Evolutionary conservation across 2,329 filamentous ascomycete species (phyloP), one percentile per base, ranked within the genome.

Genomic region (Ilyonectria robusta): DNA sequence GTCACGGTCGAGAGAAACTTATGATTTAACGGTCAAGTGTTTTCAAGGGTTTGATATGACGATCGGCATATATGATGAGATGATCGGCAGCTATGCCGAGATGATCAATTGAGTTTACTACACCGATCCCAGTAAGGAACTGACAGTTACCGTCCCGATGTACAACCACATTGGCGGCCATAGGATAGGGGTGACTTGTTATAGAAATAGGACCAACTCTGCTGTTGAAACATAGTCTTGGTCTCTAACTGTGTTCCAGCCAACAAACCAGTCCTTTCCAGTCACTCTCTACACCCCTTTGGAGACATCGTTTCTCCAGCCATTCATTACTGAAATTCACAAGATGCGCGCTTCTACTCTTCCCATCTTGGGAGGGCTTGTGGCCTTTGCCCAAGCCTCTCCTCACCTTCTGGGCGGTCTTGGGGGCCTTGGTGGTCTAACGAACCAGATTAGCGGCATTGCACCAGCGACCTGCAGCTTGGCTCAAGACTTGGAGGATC

Each of bases 261-360:
- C 56, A 55, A 61, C 48, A 56, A 53, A 63, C 31, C 55, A 67
- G 44, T 46, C 66, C 60, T 61, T 70, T 70, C 47, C 44, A 37
- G 65, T 71, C 70, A 72, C 70, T 72, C 70, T 62, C 69, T 57
- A 19, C 33, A 23, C 47, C 11, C 26, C 33, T 68, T 66, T 35
- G 70, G 70, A 62, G 53, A 59, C 67, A 31, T 64, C 57, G 29
- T 60, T 63, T 66, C 70, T 72, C 70, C 56, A 72, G 70, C 72
- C 70, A 72, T 56, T 72, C 70, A 66, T 72, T 70, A 63, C 21
- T 62, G 66, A 55, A 26, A 35, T 11, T 35, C 57, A 57, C 56
- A 65, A 31, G 15, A 72, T 72, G 70, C 68, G 60, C 46, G 70
- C 68, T 29, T 71, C 70, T 46, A 64, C 35, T 58, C 33, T 72